phyloP scores from a whole-genome alignment of 495 filamentous ascomycete genomes.

The Hyaloscypha finlandica region DNA sequence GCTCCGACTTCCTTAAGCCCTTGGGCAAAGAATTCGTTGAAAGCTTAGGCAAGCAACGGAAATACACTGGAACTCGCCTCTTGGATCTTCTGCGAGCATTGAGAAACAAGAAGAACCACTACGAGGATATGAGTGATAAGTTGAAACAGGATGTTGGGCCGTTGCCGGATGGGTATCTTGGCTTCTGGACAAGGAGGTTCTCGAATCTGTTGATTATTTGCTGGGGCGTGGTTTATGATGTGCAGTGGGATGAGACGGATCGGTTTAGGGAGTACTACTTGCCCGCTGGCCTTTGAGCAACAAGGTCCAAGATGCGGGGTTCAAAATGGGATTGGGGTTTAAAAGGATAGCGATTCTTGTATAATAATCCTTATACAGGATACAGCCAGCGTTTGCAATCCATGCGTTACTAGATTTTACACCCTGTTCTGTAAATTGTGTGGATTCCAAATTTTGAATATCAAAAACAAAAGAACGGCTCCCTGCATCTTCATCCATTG shows the following conservation, averaged over 20 bases:
- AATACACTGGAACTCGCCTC: slow-evolving; percentile 82
- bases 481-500: neutral
- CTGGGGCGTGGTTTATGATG: slow-evolving; percentile 69
- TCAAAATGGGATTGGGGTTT: neutral
- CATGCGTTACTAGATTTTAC: neutral
- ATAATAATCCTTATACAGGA: neutral
- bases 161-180: slow-evolving; percentile 80
- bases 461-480: neutral
- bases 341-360: neutral
- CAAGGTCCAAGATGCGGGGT: neutral
- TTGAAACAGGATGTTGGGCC: slow-evolving; percentile 79
- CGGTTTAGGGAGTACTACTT: slow-evolving; percentile 74
- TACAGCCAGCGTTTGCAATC: neutral
- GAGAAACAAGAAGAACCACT: slow-evolving; percentile 95
- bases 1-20: slow-evolving; percentile 74
- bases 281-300: slow-evolving; percentile 19
- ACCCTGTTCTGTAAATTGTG: neutral
- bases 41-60: slow-evolving; percentile 88
- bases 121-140: slow-evolving; percentile 82
- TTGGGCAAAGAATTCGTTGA: slow-evolving; percentile 83
- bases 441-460: too few relatives aligned
- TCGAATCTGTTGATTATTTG: slow-evolving; percentile 81
- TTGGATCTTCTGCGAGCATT: slow-evolving; percentile 87
- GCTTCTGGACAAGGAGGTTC: slow-evolving; percentile 82
- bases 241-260: slow-evolving; percentile 64